Evolutionary conservation across 1,284 basidiomycete genomes (phyloP), one percentile per base, ranked within the genome.

Genomic region (Xerocomus amazonicus): DNA sequence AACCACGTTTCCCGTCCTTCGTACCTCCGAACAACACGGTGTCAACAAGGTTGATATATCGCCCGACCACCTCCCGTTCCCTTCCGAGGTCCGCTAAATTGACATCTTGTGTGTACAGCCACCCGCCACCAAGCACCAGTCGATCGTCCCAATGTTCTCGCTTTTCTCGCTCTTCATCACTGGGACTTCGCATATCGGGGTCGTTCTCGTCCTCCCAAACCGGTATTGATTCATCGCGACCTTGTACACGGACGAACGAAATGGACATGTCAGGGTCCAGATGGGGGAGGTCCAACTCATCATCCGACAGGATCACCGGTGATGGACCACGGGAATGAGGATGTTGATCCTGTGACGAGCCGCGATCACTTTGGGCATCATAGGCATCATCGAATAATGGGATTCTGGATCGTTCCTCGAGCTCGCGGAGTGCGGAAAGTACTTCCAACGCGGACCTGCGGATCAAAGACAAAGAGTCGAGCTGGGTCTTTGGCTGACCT

Each of bases 201-300:
- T 75, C 75, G n/a, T 80, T 76, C 45, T 84, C 82, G 51, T 88
- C 83, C 54, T 87, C 85, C 87, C 87, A 90, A 2, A 91, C 86
- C 0, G 84, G 83, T 8, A 91, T 74, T n/a, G 74, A 75, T 56
- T 82, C 78, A 33, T 73, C 67, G 17, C 78, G 73, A 3, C 86
- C 87, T 45, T 81, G 76, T 14, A 89, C 82, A 50, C 78, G 82
- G 14, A 88, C 74, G 46, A 85, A 77, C 6, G 85, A 85, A 59
- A 83, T 83, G 5, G 82, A 78, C 45, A 76, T 72, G 51, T 85
- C 84, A 31, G 73, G 70, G 51, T 84, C 83, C 10, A 66, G 58
- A 19, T 55, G 55, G 9, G 66, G 65, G 16, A 62, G 56, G 35
- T 75, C 72, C 4, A 66, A 69, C 26, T 72, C 64, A 10, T 78